Percentiles rank a stretch among this genome's conserved stretches.
These are phyloP conservation scores for Remersonia thermophila DNA, from an alignment of 2,329 filamentous ascomycete genomes.

Conservation along the genomic window DNA sequence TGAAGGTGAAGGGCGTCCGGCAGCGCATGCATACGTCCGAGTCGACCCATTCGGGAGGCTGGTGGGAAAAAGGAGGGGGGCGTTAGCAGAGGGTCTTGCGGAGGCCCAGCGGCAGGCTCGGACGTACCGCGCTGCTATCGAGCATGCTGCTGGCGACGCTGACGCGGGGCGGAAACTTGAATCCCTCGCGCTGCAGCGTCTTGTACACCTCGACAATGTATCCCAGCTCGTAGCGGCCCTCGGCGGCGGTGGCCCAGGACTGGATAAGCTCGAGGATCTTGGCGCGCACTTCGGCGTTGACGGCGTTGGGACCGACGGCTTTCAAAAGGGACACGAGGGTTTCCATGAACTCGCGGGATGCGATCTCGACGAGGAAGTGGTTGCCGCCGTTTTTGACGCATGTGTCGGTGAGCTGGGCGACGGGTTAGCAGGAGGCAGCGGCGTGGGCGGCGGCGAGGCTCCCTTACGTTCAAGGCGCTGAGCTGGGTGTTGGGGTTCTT, in stretches of 20 bases:
- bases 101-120: neutral
- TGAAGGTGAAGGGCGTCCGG: slow-evolving; percentile 89
- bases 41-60: slow-evolving; percentile 95
- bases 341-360: slow-evolving; percentile 96
- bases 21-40: slow-evolving; percentile 99
- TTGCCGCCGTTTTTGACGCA: slow-evolving; percentile 97
- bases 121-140: slow-evolving; percentile 80
- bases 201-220: slow-evolving; percentile 87
- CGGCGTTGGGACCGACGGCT: slow-evolving; percentile 57
- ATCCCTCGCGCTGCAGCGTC: slow-evolving; percentile 71
- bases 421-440: slow-evolving; percentile 6
- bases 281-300: slow-evolving; percentile 73
- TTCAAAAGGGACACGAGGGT: slow-evolving; percentile 85
- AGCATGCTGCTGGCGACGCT: slow-evolving; percentile 94
- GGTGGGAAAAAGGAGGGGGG: slow-evolving; percentile 6
- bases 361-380: slow-evolving; percentile 91
- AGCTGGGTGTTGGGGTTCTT: slow-evolving; percentile 97
- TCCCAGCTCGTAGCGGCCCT: slow-evolving; percentile 66
- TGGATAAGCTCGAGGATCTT: slow-evolving; percentile 94
- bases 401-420: slow-evolving; percentile 71
- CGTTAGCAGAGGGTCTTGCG: too few relatives aligned
- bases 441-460: neutral
- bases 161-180: slow-evolving; percentile 74
- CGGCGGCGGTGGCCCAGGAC: slow-evolving; percentile 80
- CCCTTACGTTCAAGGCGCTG: slow-evolving; percentile 71